These are phyloP conservation scores for Begonia masoniana DNA, from an alignment of 306 rosid genomes.

Conservation along the genomic window DNA sequence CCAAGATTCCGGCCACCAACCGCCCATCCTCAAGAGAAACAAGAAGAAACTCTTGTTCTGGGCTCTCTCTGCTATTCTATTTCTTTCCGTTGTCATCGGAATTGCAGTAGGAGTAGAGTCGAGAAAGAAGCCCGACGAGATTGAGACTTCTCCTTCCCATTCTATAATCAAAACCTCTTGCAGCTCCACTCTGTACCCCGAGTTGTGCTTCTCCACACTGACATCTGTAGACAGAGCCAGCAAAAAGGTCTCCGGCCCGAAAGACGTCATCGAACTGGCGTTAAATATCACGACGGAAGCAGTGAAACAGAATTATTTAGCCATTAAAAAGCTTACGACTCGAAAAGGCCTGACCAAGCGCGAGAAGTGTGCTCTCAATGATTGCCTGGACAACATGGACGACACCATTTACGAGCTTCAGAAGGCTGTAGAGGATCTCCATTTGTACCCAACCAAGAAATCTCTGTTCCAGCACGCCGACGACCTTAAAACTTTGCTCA, in stretches of 20 bases:
- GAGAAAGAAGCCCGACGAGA: neutral
- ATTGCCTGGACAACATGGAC: conserved; percentile 52
- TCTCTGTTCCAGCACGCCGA: conserved; percentile 41
- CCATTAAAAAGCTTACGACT: conserved; percentile 19
- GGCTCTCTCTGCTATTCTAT: conserved; percentile 24
- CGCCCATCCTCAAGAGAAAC: too few species aligned
- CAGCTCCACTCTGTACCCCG: conserved; percentile 52
- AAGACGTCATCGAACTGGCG: conserved; percentile 36
- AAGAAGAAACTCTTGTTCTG: conserved; percentile 24
- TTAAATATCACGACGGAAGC: conserved; percentile 33
- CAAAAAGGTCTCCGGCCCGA: conserved; percentile 18
- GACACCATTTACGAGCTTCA: conserved; percentile 54
- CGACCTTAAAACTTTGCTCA: conserved; percentile 55
- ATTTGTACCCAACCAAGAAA: conserved; percentile 30
- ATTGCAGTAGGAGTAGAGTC: conserved; percentile 33
- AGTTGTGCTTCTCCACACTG: conserved; percentile 53
- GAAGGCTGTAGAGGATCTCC: conserved; percentile 25
- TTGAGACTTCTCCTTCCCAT: conserved; percentile 21
- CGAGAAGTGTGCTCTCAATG: conserved; percentile 48
- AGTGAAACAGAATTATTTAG: conserved; percentile 31
- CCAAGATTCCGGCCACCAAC: too few species aligned
- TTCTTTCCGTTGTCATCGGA: conserved; percentile 24
- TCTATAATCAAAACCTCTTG: conserved; percentile 39
- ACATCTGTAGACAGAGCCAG: conserved; percentile 19
- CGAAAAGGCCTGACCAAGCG: conserved; percentile 25